Evolutionary conservation across 108 stramenopile genomes (phyloP), one percentile per base, ranked within the genome.

Genomic region (Aurantiochytrium sp.): DNA sequence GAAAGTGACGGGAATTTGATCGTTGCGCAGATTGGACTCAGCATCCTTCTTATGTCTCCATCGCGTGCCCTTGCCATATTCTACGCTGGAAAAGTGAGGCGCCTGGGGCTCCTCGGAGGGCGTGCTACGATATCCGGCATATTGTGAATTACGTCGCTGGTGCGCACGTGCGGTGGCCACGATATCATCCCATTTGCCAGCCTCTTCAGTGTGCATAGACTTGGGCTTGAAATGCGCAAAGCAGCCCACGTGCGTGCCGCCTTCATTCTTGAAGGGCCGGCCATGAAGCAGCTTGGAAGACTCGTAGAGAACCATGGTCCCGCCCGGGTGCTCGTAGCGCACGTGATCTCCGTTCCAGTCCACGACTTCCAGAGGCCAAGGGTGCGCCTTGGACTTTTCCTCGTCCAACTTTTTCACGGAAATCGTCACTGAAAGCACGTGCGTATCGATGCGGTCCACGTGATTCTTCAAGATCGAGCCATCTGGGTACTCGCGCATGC

Each of bases 271-370:
- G 76, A 53, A 83, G 25, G 76, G 76, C 23, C 76, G 76, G 10
- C 76, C 76, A 45, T 83, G 76, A 6, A 53, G 45, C 45, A 83
- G 76, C 23, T 83, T 83, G 76, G 49, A 53, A 1, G 49, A 53
- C 51, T 83, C 76, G 76, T 83, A 83, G 51, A 83, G 76, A 12
- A 83, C 76, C 76, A 83, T 83, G 76, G 76, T 83, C 16, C 76
- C 76, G 51, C 49, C 76, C 8, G 76, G 76, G 51, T 83, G 76
- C 45, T 83, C 76, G 76, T 83, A 83, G 76, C 76, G 76, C 45
- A 83, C 76, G 28, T 83, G 76, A 3, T 83, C 76, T 8, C 76
- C 76, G 28, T 21, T 53, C 76, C 76, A 83, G n/a, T 83, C 23
- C 8, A 83, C 51, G 23, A 83, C 76, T 4, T 83, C 76, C 8